Evolutionary conservation across 768 basidiomycete genomes (phyloP).

Genomic region (Lactarius sp.): DNA sequence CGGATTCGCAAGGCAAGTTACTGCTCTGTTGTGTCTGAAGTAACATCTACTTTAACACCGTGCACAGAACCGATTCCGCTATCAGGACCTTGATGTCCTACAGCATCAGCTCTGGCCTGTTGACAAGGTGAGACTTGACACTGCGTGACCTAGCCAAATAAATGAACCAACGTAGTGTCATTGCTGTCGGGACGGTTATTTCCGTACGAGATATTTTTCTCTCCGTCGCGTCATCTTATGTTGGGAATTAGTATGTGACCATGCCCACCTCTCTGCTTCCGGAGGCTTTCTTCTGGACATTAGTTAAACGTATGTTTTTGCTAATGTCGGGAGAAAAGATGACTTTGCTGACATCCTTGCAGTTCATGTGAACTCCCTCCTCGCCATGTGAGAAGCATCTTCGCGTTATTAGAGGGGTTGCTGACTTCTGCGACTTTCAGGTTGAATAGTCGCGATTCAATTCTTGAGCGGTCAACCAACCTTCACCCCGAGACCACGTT

Average conservation of each 20-base stretch:
- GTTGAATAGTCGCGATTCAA: conserved; percentile 10
- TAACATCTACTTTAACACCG: background rate
- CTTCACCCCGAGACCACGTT: background rate
- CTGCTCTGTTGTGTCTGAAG: background rate
- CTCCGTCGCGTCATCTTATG: background rate
- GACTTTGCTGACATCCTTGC: conserved; percentile 4
- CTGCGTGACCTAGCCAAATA: background rate
- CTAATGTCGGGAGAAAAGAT: background rate
- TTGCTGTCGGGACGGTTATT: conserved; percentile 22
- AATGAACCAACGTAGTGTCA: conserved; percentile 16
- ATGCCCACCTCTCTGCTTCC: conserved; percentile 46
- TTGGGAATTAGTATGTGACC: conserved; percentile 16
- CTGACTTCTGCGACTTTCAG: background rate
- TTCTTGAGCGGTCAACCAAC: background rate
- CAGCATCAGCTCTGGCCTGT: conserved; percentile 29
- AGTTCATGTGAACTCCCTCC: conserved; percentile 50
- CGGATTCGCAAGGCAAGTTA: conserved; percentile 38
- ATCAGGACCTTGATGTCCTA: conserved; percentile 29
- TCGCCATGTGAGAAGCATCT: conserved; percentile 41
- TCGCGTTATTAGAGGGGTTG: background rate
- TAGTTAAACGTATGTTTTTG: conserved; percentile 43
- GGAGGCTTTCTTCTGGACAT: conserved; percentile 47
- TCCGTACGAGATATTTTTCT: conserved; percentile 6
- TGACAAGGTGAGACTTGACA: conserved; percentile 27
- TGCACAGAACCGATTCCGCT: conserved; percentile 28